Evolutionary conservation across 2,329 filamentous ascomycete genomes (phyloP).

Genomic region (Didymella exigua): DNA sequence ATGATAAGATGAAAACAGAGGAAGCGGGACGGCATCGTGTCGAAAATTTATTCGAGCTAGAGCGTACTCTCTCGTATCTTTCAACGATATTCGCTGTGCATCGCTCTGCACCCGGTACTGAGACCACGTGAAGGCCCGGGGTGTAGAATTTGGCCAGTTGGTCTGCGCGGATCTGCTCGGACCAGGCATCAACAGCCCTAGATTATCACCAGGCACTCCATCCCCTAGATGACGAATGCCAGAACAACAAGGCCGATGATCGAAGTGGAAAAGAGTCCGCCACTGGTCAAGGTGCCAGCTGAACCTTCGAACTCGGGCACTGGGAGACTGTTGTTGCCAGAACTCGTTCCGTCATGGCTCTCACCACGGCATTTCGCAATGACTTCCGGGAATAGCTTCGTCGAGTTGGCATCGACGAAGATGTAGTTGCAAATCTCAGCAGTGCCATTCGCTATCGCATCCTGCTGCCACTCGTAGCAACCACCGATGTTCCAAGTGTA

Average conservation of each 20-base stretch:
- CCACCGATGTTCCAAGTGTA: slow-evolving; percentile 24
- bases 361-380: slow-evolving; percentile 20
- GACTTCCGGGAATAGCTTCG: slow-evolving; percentile 25
- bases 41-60: no score
- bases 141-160: no score
- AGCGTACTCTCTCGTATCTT: no score
- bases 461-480: slow-evolving; percentile 23
- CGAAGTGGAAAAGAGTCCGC: background rate
- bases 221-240: background rate
- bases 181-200: no score
- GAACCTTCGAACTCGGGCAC: slow-evolving; percentile 16
- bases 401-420: slow-evolving; percentile 28
- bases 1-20: no score
- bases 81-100: no score
- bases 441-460: slow-evolving; percentile 18
- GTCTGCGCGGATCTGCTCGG: no score
- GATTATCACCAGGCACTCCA: no score
- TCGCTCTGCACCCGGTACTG: no score
- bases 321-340: background rate
- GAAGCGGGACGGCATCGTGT: no score
- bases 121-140: no score
- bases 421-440: slow-evolving; percentile 26
- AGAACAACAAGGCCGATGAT: background rate
- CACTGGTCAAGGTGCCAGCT: background rate
- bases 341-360: slow-evolving; percentile 1